A percentile compares a stretch with the other conserved stretches of the same genome.
Conservation (phyloP, 2,329 filamentous ascomycete species). For the Aspergillus phoenicis region DNA sequence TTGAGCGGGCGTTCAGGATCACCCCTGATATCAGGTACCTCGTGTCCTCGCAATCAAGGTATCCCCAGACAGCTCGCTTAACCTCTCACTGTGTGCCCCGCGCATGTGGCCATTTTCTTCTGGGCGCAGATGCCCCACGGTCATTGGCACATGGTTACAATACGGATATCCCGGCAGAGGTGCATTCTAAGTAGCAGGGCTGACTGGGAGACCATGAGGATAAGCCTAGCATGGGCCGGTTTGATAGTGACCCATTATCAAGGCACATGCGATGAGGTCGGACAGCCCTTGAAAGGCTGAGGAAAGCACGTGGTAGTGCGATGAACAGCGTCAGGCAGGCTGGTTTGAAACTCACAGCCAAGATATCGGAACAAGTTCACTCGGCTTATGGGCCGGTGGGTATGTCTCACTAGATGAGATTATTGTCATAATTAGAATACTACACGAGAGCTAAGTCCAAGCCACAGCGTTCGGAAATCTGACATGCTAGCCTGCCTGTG, state of each 20-base stretch:
- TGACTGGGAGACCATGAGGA: neutral
- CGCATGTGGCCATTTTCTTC: neutral
- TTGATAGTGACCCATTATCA: neutral
- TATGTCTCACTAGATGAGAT: neutral
- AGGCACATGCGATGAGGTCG: neutral
- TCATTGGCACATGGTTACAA: too few species aligned
- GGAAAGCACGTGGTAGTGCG: neutral
- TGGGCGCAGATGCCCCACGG: neutral
- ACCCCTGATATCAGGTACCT: constrained; percentile 1
- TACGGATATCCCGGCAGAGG: neutral
- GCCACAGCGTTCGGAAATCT: neutral
- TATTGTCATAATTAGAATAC: neutral
- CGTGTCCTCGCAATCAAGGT: neutral
- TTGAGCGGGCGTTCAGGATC: neutral
- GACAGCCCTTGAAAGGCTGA: neutral
- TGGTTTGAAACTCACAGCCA: neutral
- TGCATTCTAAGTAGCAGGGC: neutral
- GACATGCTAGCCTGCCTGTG: neutral
- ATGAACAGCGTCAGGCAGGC: constrained; percentile 2
- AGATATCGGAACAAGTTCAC: neutral
- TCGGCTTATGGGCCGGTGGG: neutral
- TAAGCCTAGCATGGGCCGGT: neutral
- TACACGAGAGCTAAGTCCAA: neutral
- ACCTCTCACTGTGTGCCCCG: neutral
- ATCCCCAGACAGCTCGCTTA: neutral